phyloP scores from a whole-genome alignment of 371 early-diverging fungal genomes.

The Lichtheimia corymbifera region DNA sequence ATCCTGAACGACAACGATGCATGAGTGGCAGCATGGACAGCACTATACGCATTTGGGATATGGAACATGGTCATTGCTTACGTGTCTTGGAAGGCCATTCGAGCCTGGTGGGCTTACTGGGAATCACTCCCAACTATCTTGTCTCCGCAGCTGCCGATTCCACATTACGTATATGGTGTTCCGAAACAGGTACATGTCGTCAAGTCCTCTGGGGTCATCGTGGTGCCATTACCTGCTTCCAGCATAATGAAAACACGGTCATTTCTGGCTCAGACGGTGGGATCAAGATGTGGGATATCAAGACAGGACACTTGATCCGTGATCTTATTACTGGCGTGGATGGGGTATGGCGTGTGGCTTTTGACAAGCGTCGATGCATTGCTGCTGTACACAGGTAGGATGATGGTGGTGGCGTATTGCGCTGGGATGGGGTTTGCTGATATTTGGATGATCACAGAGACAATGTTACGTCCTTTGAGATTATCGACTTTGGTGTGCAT shows the following conservation, averaged over 20 bases:
- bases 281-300: conserved; percentile 92
- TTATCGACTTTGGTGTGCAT: conserved; percentile 23
- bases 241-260: conserved; percentile 86
- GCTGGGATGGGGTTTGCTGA: background rate
- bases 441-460: background rate
- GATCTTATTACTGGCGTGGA: conserved; percentile 72
- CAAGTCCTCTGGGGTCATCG: conserved; percentile 73
- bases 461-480: conserved; percentile 19
- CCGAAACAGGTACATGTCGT: conserved; percentile 67
- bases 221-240: conserved; percentile 94
- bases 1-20: conserved; percentile 76
- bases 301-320: conserved; percentile 73
- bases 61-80: conserved; percentile 79
- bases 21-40: conserved; percentile 98
- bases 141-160: conserved; percentile 96
- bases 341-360: conserved; percentile 93
- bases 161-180: conserved; percentile 93
- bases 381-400: conserved; percentile 77
- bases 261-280: conserved; percentile 91
- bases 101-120: conserved; percentile 90
- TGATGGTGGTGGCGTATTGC: background rate
- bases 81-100: conserved; percentile 81
- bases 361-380: conserved; percentile 84
- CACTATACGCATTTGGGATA: conserved; percentile 95
- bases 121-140: conserved; percentile 77